These are phyloP conservation scores for Auriscalpium microsporum DNA, from an alignment of 768 basidiomycete genomes.

Conservation along the genomic window DNA sequence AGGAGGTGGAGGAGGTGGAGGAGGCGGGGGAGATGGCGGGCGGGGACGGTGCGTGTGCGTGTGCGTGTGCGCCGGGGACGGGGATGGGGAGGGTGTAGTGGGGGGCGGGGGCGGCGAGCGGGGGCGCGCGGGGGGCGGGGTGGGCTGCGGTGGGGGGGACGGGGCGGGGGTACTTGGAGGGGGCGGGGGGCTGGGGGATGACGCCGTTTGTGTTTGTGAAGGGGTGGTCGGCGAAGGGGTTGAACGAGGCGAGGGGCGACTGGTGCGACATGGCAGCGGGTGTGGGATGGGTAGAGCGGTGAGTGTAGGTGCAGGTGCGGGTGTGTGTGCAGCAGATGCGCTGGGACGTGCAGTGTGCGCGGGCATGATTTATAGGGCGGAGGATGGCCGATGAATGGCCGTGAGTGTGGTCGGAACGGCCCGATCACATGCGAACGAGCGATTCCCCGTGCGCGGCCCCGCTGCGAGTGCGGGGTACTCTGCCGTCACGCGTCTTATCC, in stretches of 20 bases:
- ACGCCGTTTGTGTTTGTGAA: slow-evolving; percentile 38
- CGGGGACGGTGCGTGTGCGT: background rate
- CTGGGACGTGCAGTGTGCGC: background rate
- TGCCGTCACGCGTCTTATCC: no score
- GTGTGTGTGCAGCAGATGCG: background rate
- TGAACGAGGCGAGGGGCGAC: slow-evolving; percentile 35
- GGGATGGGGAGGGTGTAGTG: slow-evolving; percentile 3
- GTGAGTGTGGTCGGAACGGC: no score
- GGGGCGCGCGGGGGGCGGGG: slow-evolving; percentile 7
- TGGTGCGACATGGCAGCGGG: slow-evolving; percentile 17
- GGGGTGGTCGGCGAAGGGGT: slow-evolving; percentile 51
- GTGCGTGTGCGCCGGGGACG: background rate
- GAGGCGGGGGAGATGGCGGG: slow-evolving; percentile 5
- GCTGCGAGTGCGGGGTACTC: no score
- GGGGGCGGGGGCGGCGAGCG: slow-evolving; percentile 3
- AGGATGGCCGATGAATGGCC: slow-evolving; percentile 1
- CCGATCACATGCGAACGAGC: no score
- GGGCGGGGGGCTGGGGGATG: slow-evolving; percentile 33
- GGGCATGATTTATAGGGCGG: slow-evolving; percentile 5
- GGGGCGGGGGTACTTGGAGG: slow-evolving; percentile 39
- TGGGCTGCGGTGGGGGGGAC: slow-evolving; percentile 26
- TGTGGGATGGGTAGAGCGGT: background rate
- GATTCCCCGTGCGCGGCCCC: no score
- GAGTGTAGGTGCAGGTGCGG: no score
- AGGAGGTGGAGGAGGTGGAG: background rate